phyloP scores from a whole-genome alignment of 1,284 basidiomycete species.

The Sanghuangporus baumii region DNA sequence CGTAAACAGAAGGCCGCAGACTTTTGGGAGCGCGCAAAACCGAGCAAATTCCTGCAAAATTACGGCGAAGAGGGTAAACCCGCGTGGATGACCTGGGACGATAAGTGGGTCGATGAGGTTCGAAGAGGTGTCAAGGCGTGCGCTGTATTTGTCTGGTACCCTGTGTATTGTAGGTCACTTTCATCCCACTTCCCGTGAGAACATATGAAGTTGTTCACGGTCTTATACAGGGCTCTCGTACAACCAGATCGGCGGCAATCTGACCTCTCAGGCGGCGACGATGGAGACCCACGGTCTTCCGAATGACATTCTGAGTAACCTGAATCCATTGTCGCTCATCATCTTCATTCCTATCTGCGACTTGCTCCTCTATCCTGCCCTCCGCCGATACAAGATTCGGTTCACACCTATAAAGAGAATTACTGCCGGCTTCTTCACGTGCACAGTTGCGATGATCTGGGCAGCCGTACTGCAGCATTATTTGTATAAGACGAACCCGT shows the following conservation, averaged over 20 bases:
- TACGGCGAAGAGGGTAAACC: conserved; percentile 32
- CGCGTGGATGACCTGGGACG: conserved; percentile 70
- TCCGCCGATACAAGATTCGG: conserved; percentile 33
- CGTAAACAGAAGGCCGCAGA: conserved; percentile 49
- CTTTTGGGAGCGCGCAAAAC: conserved; percentile 81
- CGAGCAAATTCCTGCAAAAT: conserved; percentile 40
- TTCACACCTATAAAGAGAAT: conserved; percentile 39
- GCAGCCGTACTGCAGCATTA: conserved; percentile 68
- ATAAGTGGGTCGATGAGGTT: conserved; percentile 81
- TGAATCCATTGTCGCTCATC: conserved; percentile 73
- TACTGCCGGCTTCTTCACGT: conserved; percentile 36
- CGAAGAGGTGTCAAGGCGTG: conserved; percentile 81
- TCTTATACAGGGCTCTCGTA: conserved; percentile 58
- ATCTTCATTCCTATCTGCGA: conserved; percentile 72
- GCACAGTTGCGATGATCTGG: conserved; percentile 36
- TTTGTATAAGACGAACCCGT: conserved; percentile 68
- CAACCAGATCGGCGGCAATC: conserved; percentile 73
- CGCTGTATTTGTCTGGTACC: conserved; percentile 74
- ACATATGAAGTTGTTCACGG: not conserved
- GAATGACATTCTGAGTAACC: conserved; percentile 77
- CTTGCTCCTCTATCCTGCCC: conserved; percentile 44
- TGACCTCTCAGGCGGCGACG: conserved; percentile 70
- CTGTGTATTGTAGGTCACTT: conserved; percentile 54
- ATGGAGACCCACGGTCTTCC: conserved; percentile 72
- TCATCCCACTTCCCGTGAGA: not conserved